Evolutionary conservation across 1,284 basidiomycete genomes (phyloP), one percentile per base, ranked within the genome.

Genomic region (Peniophora sp.): DNA sequence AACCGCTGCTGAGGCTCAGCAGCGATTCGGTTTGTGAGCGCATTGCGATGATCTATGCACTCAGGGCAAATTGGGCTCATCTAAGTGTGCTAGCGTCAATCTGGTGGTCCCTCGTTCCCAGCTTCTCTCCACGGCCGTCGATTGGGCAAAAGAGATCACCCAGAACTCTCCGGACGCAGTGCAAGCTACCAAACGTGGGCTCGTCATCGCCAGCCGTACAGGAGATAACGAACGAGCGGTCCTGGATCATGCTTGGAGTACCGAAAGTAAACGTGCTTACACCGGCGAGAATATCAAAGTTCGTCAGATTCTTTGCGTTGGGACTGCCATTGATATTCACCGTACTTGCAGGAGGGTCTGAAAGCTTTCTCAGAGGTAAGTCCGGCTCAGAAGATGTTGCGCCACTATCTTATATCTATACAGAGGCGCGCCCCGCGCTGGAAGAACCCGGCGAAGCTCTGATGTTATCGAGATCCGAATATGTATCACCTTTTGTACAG

Each of bases 161-260:
- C 62, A 65, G 17, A 88, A 88, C 61, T 91, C 88, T 2, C 91
- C 92, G 0, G 90, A 93, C 62, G 77, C 89, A 0, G 83, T 93
- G 1, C 83, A 86, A 56, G 77, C 81, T 47, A 87, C 89, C 9
- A 94, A 93, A 63, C 72, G 77, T 17, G 85, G 75, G 0, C 67
- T 91, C 14, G 52, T 86, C 19, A 63, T 85, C 2, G 67, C 79
- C 2, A 65, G 65, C 3, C 75, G 80, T 50, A 69, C 73, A 41
- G 73, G 74, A 16, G 74, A 76, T 49, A 68, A 81, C 41, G 77
- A 85, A 27, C 75, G 80, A 22, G 74, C 77, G 0, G 73, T 83
- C 2, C 54, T 69, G 3, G 67, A 69, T 0, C 82, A 83, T 50
- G 62, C 75, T 8, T 64, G 70, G 54, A 74, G 76, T 22, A 62